Evolutionary conservation across 75 land plant species (phyloP).

Genomic region (Pinus tabuliformis): DNA sequence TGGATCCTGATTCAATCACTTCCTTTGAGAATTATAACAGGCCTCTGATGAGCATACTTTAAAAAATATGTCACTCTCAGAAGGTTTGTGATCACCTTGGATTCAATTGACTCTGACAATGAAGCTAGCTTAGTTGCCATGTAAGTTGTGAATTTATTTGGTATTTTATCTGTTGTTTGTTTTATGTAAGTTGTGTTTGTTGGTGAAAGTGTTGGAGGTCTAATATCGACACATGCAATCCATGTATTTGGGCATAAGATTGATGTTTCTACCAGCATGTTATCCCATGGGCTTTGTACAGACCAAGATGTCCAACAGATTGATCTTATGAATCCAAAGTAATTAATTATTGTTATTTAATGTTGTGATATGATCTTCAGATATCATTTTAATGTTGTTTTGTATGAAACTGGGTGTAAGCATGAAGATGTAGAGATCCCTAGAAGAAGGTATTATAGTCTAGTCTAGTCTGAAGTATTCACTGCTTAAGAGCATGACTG

Average conservation of each 20-base stretch:
- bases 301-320: neutral
- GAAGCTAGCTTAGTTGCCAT: too few relatives aligned
- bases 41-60: too few relatives aligned
- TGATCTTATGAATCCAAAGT: neutral
- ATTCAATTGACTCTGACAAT: neutral
- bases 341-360: too few relatives aligned
- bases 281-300: conserved; percentile 1
- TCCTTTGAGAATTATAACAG: too few relatives aligned
- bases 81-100: conserved; percentile 13
- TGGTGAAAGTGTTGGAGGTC: conserved; percentile 75
- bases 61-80: conserved; percentile 23
- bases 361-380: too few relatives aligned
- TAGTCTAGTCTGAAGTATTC: too few relatives aligned
- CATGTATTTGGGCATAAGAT: conserved; percentile 30
- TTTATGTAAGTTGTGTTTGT: conserved; percentile 45
- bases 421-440: too few relatives aligned
- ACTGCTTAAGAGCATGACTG: too few relatives aligned
- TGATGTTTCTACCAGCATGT: neutral
- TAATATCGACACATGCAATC: conserved; percentile 44
- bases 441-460: too few relatives aligned
- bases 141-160: neutral
- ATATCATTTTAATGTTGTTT: too few relatives aligned
- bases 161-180: conserved; percentile 42
- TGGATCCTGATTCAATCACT: conserved; percentile 24
- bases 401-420: too few relatives aligned